Base-by-base conservation (phyloP, 148 eudicot genomes). In the Chenopodium suecicum region DNA sequence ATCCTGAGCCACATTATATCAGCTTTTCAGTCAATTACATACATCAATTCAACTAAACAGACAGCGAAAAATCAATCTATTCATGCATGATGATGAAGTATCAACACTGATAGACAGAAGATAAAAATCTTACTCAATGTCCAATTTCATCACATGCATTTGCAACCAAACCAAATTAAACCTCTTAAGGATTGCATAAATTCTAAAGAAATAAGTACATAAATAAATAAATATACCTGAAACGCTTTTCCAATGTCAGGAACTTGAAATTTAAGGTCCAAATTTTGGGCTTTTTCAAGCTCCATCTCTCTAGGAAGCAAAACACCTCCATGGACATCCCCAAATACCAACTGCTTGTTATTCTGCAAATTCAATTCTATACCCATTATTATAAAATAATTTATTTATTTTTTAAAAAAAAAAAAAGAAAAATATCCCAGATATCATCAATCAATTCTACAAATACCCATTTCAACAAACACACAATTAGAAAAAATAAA, bases 271-370 rank as follows among this genome's bases (percentile, higher is more conserved):
- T 78, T 88, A 50, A 87, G 86, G 48, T 90, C 81, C 85, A 87
- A 83, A 31, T 77, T 74, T 60, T 76, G 76, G 34, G 29, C 64
- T 80, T 90, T 89, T 9, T 82, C 81, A 78, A 84, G 78, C 81
- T 87, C 88, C 52, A 87, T 73, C 76, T 89, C 87, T 82, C 89
- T 86, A 0, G 94, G 92, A 20, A 90, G 86, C 86, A 90, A 82
- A 60, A 87, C 81, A 56, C 82, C 87, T 66, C 96, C 90, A 74
- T 86, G 88, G 1, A 87, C 88, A 89, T 90, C 91, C 64, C 91
- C 97, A 81, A 90, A 86, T n/a, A 84, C 85, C 63, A 88, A 67
- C 69, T 86, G 89, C 77, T 88, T 86, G 81, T 84, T 90, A 83
- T 90, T 86, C 94, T 94, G 92, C 90, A 85, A 82, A 73, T 44